Evolutionary conservation across 768 basidiomycete species (phyloP).

Genomic region (Tylopilus subfusipes): DNA sequence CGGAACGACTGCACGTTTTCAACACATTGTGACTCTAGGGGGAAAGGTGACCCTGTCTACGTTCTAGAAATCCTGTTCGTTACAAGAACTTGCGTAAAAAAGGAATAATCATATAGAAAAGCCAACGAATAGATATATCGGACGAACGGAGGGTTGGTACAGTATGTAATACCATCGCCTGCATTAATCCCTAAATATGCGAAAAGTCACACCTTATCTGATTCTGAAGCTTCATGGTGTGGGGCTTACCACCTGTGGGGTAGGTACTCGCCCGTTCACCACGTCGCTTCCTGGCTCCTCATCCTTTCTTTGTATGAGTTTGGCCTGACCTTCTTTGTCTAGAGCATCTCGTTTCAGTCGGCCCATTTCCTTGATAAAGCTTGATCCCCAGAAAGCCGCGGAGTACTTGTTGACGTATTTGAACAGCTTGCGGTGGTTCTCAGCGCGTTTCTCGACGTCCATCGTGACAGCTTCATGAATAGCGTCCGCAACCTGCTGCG

Average conservation of each 20-base stretch:
- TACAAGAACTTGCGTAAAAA: conserved; percentile 30
- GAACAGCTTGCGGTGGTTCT: conserved; percentile 94
- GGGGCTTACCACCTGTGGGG: conserved; percentile 35
- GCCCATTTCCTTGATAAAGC: conserved; percentile 83
- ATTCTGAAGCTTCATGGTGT: conserved; percentile 27
- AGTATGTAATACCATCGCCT: conserved; percentile 24
- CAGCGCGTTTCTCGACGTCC: conserved; percentile 74
- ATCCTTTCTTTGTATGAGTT: conserved; percentile 34
- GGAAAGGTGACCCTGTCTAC: conserved; percentile 16
- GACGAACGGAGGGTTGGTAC: conserved; percentile 15
- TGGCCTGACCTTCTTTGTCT: conserved; percentile 34
- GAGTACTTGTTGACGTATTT: conserved; percentile 96
- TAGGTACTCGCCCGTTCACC: conserved; percentile 37
- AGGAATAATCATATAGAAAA: conserved; percentile 39
- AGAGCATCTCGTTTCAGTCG: conserved; percentile 46
- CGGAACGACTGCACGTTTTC: conserved; percentile 12
- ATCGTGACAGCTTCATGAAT: conserved; percentile 94
- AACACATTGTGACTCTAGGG: conserved; percentile 11
- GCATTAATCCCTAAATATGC: conserved; percentile 27
- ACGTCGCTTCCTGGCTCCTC: conserved; percentile 37
- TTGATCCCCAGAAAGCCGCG: conserved; percentile 88
- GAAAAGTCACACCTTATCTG: conserved; percentile 30
- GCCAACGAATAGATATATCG: conserved; percentile 31
- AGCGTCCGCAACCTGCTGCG: conserved; percentile 97
- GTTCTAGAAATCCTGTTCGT: conserved; percentile 24